A percentile compares a stretch with the other conserved stretches of the same genome.
Conservation (phyloP, 208 protist genomes). For the Kentomonas sorsogonicus region DNA sequence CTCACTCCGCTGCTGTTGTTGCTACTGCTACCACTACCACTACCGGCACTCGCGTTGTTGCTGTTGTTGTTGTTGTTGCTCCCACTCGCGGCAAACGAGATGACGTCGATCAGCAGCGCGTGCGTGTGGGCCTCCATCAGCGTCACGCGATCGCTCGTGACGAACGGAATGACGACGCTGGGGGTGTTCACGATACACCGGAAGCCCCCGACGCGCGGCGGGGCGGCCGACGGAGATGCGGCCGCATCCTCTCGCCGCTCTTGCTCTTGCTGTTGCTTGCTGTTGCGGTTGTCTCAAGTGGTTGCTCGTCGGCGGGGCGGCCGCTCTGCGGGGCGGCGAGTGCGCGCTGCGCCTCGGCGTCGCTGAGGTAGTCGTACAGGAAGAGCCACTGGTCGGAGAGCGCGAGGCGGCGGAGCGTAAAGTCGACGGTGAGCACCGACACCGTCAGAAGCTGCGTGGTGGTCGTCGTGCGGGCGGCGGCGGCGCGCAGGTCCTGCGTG, state of each 20-base stretch:
- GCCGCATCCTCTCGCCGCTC: too few relatives aligned
- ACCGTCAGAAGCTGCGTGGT: constrained; percentile 28
- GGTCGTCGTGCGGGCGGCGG: not conserved
- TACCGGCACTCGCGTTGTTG: constrained; percentile 6
- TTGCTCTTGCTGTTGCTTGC: too few relatives aligned
- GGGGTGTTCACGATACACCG: constrained; percentile 60
- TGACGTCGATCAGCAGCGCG: constrained; percentile 57
- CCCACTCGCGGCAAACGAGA: constrained; percentile 27
- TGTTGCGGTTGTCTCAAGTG: not conserved
- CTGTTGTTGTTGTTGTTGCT: not conserved
- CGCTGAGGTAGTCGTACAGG: constrained; percentile 72
- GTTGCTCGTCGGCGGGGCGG: not conserved
- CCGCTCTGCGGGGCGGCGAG: not conserved
- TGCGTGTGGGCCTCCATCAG: constrained; percentile 64
- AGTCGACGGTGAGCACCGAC: constrained; percentile 56
- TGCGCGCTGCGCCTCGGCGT: constrained; percentile 25
- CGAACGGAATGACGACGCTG: constrained; percentile 63
- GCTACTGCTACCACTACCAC: too few relatives aligned
- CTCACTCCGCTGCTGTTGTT: too few relatives aligned
- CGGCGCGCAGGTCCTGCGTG: not conserved
- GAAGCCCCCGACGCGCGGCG: constrained; percentile 20
- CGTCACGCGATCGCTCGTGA: constrained; percentile 44
- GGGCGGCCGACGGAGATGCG: not conserved
- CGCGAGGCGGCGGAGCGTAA: constrained; percentile 77
- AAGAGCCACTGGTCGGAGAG: constrained; percentile 82